phyloP scores from a whole-genome alignment of 208 protist genomes.

The Leptomonas pyrrhocoris region DNA sequence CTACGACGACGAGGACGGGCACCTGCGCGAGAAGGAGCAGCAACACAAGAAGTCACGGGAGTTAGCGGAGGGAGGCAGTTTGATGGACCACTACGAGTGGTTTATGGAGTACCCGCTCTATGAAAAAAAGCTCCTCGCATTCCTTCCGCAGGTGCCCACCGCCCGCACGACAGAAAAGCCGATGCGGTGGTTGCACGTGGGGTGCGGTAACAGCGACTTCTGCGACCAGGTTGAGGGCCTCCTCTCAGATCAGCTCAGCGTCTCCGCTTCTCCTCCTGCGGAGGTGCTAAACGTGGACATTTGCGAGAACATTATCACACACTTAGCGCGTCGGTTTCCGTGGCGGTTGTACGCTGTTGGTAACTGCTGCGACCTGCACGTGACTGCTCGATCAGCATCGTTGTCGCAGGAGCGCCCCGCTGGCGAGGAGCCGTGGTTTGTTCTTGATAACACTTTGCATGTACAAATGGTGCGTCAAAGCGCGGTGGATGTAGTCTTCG shows the following conservation, averaged over 20 bases:
- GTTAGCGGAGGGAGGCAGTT: slow-evolving; percentile 30
- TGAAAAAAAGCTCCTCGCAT: slow-evolving; percentile 25
- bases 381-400: background rate
- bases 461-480: slow-evolving; percentile 13
- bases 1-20: slow-evolving; percentile 48
- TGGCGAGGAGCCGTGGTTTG: slow-evolving; percentile 12
- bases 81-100: slow-evolving; percentile 77
- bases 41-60: slow-evolving; percentile 32
- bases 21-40: slow-evolving; percentile 40
- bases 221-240: slow-evolving; percentile 40
- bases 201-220: slow-evolving; percentile 72
- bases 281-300: slow-evolving; percentile 69
- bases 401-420: background rate
- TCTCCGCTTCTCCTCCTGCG: background rate
- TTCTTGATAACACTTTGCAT: background rate
- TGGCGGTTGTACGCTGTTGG: slow-evolving; percentile 44
- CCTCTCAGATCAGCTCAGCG: background rate
- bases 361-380: slow-evolving; percentile 53
- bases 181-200: slow-evolving; percentile 49
- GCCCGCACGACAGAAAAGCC: background rate
- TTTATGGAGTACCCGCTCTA: slow-evolving; percentile 61
- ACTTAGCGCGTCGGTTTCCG: slow-evolving; percentile 35
- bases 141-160: slow-evolving; percentile 1
- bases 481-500: slow-evolving; percentile 55
- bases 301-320: slow-evolving; percentile 45